Evolutionary conservation across 352 stramenopile species (phyloP).

Genomic region (Lagenidium sp.): DNA sequence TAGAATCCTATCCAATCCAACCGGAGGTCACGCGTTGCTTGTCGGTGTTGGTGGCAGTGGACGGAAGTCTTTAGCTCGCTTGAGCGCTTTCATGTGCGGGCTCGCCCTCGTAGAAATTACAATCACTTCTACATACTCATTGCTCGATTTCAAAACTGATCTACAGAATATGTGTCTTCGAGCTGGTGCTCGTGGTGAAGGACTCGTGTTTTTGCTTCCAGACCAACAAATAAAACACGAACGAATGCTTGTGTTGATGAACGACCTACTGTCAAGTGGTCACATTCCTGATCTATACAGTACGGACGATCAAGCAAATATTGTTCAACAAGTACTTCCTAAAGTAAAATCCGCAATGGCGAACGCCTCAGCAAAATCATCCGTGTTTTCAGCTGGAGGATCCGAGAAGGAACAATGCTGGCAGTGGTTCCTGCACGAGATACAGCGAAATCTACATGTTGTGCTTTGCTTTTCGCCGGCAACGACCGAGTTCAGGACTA

Average conservation of each 20-base stretch:
- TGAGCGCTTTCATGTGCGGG: slow-evolving; percentile 89
- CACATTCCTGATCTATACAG: slow-evolving; percentile 92
- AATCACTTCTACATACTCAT: slow-evolving; percentile 85
- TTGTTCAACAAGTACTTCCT: slow-evolving; percentile 83
- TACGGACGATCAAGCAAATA: slow-evolving; percentile 84
- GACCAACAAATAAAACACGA: slow-evolving; percentile 94
- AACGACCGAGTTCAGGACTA: slow-evolving; percentile 79
- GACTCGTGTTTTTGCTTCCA: slow-evolving; percentile 88
- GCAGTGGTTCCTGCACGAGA: slow-evolving; percentile 88
- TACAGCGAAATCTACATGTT: slow-evolving; percentile 91
- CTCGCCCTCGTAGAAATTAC: slow-evolving; percentile 86
- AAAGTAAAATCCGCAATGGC: slow-evolving; percentile 70
- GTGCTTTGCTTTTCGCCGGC: slow-evolving; percentile 93
- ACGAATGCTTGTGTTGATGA: slow-evolving; percentile 92
- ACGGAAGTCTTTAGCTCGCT: slow-evolving; percentile 88
- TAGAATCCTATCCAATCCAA: slow-evolving; percentile 91
- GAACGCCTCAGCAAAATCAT: too few species aligned
- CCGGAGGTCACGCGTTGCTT: slow-evolving; percentile 88
- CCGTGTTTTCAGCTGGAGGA: too few species aligned
- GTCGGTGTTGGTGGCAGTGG: slow-evolving; percentile 91
- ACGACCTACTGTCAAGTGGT: slow-evolving; percentile 89
- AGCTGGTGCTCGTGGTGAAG: slow-evolving; percentile 89
- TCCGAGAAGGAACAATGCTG: slow-evolving; percentile 91
- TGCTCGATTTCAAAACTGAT: slow-evolving; percentile 93
- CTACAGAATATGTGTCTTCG: slow-evolving; percentile 88